Percentiles rank a stretch among this genome's conserved stretches.
Evolutionary conservation across 225 moss, liverwort and hornwort genomes (phyloP).

Genomic region (Lunularia cruciata): DNA sequence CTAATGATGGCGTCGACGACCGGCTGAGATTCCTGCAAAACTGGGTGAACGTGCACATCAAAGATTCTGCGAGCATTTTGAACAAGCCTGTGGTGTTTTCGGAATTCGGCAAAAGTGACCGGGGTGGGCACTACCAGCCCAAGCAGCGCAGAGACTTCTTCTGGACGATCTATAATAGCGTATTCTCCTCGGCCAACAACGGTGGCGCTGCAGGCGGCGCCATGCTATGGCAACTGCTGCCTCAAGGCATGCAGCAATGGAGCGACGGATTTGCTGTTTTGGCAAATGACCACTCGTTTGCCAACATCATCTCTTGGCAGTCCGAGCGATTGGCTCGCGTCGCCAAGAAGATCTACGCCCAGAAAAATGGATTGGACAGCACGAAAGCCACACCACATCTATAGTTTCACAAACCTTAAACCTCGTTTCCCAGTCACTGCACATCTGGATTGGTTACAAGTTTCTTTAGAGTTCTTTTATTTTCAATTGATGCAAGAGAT

Average conservation of each 20-base stretch:
- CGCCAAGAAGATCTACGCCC: not conserved
- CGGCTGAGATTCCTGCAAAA: slow-evolving; percentile 19
- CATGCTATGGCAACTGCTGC: slow-evolving; percentile 24
- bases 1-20: not conserved
- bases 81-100: slow-evolving; percentile 23
- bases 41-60: slow-evolving; percentile 21
- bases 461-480: no score
- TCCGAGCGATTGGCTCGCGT: slow-evolving; percentile 2
- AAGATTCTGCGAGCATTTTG: not conserved
- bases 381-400: no score
- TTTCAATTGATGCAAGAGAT: no score
- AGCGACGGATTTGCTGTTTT: slow-evolving; percentile 3
- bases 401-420: no score
- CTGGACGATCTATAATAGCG: slow-evolving; percentile 23
- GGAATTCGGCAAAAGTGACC: slow-evolving; percentile 25
- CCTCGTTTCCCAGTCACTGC: no score
- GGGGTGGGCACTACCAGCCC: not conserved
- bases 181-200: slow-evolving; percentile 11
- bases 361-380: no score
- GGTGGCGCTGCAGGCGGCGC: slow-evolving; percentile 19
- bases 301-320: slow-evolving; percentile 23
- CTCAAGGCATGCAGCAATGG: slow-evolving; percentile 18
- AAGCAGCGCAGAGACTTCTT: slow-evolving; percentile 13
- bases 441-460: no score
- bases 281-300: not conserved